Percentiles rank a stretch among this genome's conserved stretches.
Evolutionary conservation across 768 basidiomycete species (phyloP).

Genomic region (Cyclocybe cylindracea): DNA sequence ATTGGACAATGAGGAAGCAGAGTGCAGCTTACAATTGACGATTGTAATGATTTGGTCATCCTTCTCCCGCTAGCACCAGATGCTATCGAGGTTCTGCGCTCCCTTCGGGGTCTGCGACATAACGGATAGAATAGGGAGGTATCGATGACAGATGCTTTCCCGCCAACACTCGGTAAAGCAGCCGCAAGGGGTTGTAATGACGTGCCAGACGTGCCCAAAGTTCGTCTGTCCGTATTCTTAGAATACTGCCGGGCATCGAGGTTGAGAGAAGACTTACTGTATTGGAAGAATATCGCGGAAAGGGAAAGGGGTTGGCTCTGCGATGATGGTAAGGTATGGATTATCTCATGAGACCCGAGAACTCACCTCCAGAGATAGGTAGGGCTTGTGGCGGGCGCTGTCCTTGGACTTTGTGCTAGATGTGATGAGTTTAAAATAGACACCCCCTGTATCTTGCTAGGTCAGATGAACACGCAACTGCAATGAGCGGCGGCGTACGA

Average conservation of each 20-base stretch:
- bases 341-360: neutral
- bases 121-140: slow-evolving; percentile 40
- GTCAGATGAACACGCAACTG: neutral
- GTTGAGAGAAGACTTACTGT: slow-evolving; percentile 39
- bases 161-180: slow-evolving; percentile 47
- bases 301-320: slow-evolving; percentile 58
- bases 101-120: slow-evolving; percentile 10
- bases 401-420: neutral
- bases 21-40: too few relatives aligned
- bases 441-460: slow-evolving; percentile 19
- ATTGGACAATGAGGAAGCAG: too few relatives aligned
- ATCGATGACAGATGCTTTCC: slow-evolving; percentile 54
- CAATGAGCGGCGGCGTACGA: slow-evolving; percentile 41
- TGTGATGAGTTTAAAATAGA: slow-evolving; percentile 12
- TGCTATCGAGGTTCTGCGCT: too few relatives aligned
- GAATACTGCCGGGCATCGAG: neutral
- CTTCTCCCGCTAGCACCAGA: too few relatives aligned
- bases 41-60: too few relatives aligned
- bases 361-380: slow-evolving; percentile 34
- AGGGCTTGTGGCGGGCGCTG: slow-evolving; percentile 13
- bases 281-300: slow-evolving; percentile 56
- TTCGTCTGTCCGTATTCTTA: slow-evolving; percentile 33
- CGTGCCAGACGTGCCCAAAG: slow-evolving; percentile 49
- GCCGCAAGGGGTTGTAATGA: slow-evolving; percentile 61
- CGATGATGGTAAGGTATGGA: neutral